Evolutionary conservation across 2,329 filamentous ascomycete species (phyloP).

Genomic region (Gaeumannomyces tritici): DNA sequence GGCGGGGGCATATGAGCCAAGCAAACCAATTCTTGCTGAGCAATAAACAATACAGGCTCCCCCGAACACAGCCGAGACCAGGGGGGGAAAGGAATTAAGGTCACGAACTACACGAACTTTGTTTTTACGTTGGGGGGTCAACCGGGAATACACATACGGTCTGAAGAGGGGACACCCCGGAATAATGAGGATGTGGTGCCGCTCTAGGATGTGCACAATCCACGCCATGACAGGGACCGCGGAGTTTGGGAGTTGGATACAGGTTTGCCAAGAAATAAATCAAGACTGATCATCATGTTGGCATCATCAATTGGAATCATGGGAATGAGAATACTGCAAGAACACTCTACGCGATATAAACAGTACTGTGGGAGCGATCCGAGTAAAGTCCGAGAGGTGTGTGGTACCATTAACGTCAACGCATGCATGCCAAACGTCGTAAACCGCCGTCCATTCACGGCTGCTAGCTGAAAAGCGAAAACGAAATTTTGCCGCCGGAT

Average conservation of each 20-base stretch:
- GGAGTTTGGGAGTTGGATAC: not conserved
- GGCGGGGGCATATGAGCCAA: conserved; percentile 33
- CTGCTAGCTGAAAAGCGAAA: not conserved
- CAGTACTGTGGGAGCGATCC: not conserved
- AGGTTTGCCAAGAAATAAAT: not conserved
- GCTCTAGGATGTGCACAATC: not conserved
- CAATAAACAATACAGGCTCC: too few relatives aligned
- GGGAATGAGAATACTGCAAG: too few relatives aligned
- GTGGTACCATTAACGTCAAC: not conserved
- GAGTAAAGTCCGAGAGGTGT: not conserved
- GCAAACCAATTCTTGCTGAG: too few relatives aligned
- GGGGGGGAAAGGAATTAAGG: too few relatives aligned
- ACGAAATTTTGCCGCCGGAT: not conserved
- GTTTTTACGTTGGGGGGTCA: not conserved
- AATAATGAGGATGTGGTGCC: not conserved
- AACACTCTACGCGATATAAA: too few relatives aligned
- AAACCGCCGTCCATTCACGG: not conserved
- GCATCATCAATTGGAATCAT: too few relatives aligned
- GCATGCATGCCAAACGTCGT: not conserved
- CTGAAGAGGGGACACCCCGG: too few relatives aligned
- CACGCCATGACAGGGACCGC: too few relatives aligned
- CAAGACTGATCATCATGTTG: not conserved
- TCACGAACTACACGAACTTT: not conserved
- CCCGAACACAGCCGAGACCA: too few relatives aligned
- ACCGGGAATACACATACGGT: not conserved